A percentile compares a stretch with the other conserved stretches of the same genome.
These are phyloP conservation scores for Immersiella caudata DNA, from an alignment of 495 filamentous ascomycete genomes.

Conservation along the genomic window DNA sequence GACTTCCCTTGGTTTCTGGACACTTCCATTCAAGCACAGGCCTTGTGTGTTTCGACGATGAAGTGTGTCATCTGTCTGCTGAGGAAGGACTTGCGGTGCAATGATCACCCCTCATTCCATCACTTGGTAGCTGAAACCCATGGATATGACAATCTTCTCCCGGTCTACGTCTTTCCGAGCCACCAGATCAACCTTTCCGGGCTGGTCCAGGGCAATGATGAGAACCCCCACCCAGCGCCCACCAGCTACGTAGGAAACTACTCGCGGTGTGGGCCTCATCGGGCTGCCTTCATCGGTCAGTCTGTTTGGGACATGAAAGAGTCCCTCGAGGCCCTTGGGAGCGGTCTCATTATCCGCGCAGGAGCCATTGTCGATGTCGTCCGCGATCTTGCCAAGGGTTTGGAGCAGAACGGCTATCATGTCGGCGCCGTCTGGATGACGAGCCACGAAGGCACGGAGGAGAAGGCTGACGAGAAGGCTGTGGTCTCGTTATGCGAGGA, in stretches of 20 bases:
- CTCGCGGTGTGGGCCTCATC: conserved; percentile 69
- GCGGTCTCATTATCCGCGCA: conserved; percentile 64
- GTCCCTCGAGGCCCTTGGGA: conserved; percentile 55
- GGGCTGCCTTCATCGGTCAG: conserved; percentile 68
- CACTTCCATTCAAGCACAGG: too few species aligned
- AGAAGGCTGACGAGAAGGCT: conserved; percentile 60
- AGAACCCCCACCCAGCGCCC: conserved; percentile 62
- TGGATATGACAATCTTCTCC: conserved; percentile 66
- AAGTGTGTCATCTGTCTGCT: conserved; percentile 64
- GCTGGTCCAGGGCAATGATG: conserved; percentile 51
- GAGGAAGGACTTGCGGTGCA: conserved; percentile 66
- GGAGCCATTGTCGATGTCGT: conserved; percentile 60
- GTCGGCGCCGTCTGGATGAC: conserved; percentile 71
- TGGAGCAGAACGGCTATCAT: conserved; percentile 42
- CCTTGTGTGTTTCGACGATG: conserved; percentile 13
- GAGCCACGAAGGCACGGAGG: conserved; percentile 64
- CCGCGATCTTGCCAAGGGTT: conserved; percentile 51
- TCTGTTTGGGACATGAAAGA: conserved; percentile 68
- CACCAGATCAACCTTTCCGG: conserved; percentile 72
- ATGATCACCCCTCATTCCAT: conserved; percentile 69
- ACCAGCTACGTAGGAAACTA: conserved; percentile 59
- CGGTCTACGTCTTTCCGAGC: conserved; percentile 65
- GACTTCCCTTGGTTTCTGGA: too few species aligned
- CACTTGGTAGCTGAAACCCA: conserved; percentile 51
- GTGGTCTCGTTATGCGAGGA: conserved; percentile 51